Evolutionary conservation across 1,284 basidiomycete genomes (phyloP).

Genomic region (Rhodotorula mucilaginosa): DNA sequence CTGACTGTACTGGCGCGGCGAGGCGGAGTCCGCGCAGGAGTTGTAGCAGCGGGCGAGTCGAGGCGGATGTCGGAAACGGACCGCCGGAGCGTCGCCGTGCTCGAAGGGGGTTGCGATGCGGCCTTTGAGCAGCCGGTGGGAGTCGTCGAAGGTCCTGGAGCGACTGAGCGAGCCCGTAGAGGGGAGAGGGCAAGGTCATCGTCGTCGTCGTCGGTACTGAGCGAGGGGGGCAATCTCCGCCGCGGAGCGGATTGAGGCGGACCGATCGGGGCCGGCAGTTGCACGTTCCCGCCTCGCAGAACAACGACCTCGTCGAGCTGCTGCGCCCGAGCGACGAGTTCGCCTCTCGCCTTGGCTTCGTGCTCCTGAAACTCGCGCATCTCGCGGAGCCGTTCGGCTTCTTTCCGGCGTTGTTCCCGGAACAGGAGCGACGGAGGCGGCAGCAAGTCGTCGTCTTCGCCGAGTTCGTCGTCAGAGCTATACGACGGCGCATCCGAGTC

Average conservation of each 20-base stretch:
- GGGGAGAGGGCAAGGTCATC: slow-evolving; percentile 12
- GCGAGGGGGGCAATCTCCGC: background rate
- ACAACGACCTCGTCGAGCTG: background rate
- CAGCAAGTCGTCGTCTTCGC: slow-evolving; percentile 11
- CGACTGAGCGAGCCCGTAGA: background rate
- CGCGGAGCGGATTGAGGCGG: background rate
- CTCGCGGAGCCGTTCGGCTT: slow-evolving; percentile 10
- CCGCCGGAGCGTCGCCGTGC: background rate
- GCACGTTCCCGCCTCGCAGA: background rate
- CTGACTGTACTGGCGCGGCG: background rate
- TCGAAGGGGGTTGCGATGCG: background rate
- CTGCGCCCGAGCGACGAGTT: background rate
- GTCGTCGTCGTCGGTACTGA: background rate
- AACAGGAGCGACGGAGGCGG: slow-evolving; percentile 9
- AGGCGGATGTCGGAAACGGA: background rate
- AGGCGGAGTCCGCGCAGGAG: background rate
- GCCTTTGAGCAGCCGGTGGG: background rate
- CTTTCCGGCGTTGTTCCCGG: slow-evolving; percentile 16
- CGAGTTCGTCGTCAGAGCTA: slow-evolving; percentile 14
- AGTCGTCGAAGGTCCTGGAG: background rate
- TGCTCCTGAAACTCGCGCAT: slow-evolving; percentile 12
- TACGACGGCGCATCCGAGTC: slow-evolving; percentile 7
- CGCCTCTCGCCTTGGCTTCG: slow-evolving; percentile 7
- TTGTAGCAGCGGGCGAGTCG: background rate
- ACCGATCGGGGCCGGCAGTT: background rate